These are phyloP conservation scores for Arthrinium phaeospermum DNA, from an alignment of 2,329 filamentous ascomycete species.

Conservation along the genomic window DNA sequence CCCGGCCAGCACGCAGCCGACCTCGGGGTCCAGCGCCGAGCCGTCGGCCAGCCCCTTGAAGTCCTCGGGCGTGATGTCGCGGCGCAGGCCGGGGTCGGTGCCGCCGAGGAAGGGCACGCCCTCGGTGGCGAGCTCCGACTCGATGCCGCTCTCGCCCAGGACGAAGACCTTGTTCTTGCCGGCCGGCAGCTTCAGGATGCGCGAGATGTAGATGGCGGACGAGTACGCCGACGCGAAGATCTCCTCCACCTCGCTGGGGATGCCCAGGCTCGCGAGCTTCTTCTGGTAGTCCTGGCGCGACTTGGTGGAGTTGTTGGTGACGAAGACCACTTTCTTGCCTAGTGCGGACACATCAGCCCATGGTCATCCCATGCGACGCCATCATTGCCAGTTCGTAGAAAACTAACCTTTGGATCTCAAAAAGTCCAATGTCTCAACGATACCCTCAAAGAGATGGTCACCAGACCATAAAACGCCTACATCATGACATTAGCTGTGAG, in stretches of 20 bases:
- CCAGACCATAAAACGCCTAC: slow-evolving; percentile 92
- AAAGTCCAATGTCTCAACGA: slow-evolving; percentile 84
- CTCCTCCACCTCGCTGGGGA: slow-evolving; percentile 82
- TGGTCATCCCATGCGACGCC: neutral
- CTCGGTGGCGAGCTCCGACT: slow-evolving; percentile 84
- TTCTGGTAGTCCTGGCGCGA: slow-evolving; percentile 90
- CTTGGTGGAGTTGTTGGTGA: slow-evolving; percentile 99
- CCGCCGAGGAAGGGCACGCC: slow-evolving; percentile 83
- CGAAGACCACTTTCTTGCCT: slow-evolving; percentile 94
- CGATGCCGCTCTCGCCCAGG: slow-evolving; percentile 88
- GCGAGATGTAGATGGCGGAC: slow-evolving; percentile 91
- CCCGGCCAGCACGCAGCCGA: slow-evolving; percentile 87
- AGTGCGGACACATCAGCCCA: neutral
- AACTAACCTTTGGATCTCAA: slow-evolving; percentile 76
- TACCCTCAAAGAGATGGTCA: slow-evolving; percentile 84
- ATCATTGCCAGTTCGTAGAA: neutral
- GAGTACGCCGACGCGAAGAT: slow-evolving; percentile 97
- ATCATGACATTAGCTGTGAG: neutral
- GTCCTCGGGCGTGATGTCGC: slow-evolving; percentile 81
- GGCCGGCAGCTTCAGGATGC: slow-evolving; percentile 80
- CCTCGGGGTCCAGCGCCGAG: slow-evolving; percentile 80
- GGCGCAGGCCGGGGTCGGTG: slow-evolving; percentile 77
- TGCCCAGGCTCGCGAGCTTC: slow-evolving; percentile 83
- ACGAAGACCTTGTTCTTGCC: slow-evolving; percentile 94
- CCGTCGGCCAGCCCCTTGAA: slow-evolving; percentile 79